These are phyloP conservation scores for Leptographium wingfieldii DNA, from an alignment of 2,329 filamentous ascomycete genomes.

Conservation along the genomic window DNA sequence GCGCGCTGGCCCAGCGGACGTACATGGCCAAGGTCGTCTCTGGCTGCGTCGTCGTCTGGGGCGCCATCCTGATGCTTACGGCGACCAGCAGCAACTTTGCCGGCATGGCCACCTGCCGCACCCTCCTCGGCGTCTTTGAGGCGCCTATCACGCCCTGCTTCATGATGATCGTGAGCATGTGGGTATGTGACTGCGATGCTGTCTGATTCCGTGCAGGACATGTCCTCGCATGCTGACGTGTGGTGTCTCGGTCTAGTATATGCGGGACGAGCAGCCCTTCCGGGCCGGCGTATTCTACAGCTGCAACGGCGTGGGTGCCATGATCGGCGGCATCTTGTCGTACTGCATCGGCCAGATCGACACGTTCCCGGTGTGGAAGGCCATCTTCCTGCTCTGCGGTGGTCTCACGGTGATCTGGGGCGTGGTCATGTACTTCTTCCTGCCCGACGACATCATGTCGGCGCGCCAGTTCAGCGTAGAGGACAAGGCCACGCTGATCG, in stretches of 20 bases:
- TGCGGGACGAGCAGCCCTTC: constrained; percentile 32
- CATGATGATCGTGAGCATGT: constrained; percentile 45
- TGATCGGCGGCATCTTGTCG: constrained; percentile 46
- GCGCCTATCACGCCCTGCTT: constrained; percentile 44
- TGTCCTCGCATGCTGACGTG: too few relatives aligned
- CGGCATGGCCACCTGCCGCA: constrained; percentile 41
- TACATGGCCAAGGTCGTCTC: constrained; percentile 36
- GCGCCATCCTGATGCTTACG: constrained; percentile 31
- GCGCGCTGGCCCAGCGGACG: constrained; percentile 32
- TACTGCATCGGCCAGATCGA: constrained; percentile 49
- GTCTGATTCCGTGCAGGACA: not conserved
- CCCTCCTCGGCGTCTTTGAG: constrained; percentile 43
- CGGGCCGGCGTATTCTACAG: constrained; percentile 43
- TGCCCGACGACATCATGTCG: constrained; percentile 50
- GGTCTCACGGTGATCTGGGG: constrained; percentile 44
- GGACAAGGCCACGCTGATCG: constrained; percentile 40
- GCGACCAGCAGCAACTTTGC: constrained; percentile 40
- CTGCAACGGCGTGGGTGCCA: constrained; percentile 43
- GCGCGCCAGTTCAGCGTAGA: constrained; percentile 41
- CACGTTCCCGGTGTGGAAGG: constrained; percentile 38
- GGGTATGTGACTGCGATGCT: constrained; percentile 12
- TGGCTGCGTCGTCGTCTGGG: constrained; percentile 26
- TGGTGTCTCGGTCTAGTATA: constrained; percentile 8
- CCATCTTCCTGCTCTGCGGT: constrained; percentile 46
- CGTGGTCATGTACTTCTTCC: constrained; percentile 39